Conservation (phyloP, 2,329 filamentous ascomycete genomes). For the Didymella pinodella region DNA sequence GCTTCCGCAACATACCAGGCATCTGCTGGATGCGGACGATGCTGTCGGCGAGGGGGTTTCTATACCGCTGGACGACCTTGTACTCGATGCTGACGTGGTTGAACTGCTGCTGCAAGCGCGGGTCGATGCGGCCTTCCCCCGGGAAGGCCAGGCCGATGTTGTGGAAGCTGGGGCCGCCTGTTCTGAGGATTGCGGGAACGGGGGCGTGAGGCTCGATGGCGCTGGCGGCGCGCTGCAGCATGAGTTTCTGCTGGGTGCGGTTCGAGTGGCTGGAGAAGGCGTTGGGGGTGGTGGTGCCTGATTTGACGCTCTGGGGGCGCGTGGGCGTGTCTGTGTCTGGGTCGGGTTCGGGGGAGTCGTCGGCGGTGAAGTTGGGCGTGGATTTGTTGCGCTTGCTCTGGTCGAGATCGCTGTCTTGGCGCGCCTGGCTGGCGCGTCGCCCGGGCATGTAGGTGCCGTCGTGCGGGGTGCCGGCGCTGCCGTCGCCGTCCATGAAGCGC, state of each 20-base stretch:
- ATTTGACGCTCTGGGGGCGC: slow-evolving; percentile 40
- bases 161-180: slow-evolving; percentile 45
- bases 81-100: slow-evolving; percentile 77
- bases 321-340: slow-evolving; percentile 31
- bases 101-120: slow-evolving; percentile 69
- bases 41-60: slow-evolving; percentile 73
- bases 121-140: slow-evolving; percentile 60
- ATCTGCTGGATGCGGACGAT: slow-evolving; percentile 63
- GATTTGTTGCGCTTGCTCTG: slow-evolving; percentile 50
- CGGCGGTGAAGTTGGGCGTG: slow-evolving; percentile 46
- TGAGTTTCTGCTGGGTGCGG: slow-evolving; percentile 77
- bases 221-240: slow-evolving; percentile 76
- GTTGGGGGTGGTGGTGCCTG: slow-evolving; percentile 52
- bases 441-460: slow-evolving; percentile 50
- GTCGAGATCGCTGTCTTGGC: slow-evolving; percentile 28
- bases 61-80: slow-evolving; percentile 74
- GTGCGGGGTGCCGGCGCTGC: slow-evolving; percentile 52
- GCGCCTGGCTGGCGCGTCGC: slow-evolving; percentile 31
- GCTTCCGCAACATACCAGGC: slow-evolving; percentile 54
- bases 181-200: slow-evolving; percentile 50
- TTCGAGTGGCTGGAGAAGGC: slow-evolving; percentile 56
- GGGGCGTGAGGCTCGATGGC: slow-evolving; percentile 70
- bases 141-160: slow-evolving; percentile 39
- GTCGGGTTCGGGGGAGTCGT: not conserved
- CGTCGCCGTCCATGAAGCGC: slow-evolving; percentile 55